phyloP scores from a whole-genome alignment of 1,139 yeast genomes.

The Yamadazyma dendronema region DNA sequence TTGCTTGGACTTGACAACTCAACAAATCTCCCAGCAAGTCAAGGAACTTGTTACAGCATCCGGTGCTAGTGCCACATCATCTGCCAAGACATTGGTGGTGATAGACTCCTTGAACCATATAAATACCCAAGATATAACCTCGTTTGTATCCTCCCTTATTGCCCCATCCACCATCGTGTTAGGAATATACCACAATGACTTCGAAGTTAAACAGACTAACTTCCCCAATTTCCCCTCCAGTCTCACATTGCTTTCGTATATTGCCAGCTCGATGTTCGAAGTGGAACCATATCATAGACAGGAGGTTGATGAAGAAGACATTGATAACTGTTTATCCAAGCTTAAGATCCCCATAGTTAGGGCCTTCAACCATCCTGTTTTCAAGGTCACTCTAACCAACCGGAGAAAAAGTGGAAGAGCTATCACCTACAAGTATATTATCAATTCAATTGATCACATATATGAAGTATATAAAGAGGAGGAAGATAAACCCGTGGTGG shows the following conservation, averaged over 20 bases:
- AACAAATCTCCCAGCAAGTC: conserved; percentile 24
- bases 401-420: conserved; percentile 86
- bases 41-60: conserved; percentile 12
- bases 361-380: conserved; percentile 46
- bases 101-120: conserved; percentile 72
- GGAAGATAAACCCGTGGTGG: conserved; percentile 24
- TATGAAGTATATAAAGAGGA: conserved; percentile 39
- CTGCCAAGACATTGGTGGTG: conserved; percentile 39
- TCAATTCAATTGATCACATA: conserved; percentile 52
- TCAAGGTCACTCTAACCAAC: conserved; percentile 55
- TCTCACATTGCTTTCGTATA: conserved; percentile 51
- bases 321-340: conserved; percentile 39
- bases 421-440: conserved; percentile 50
- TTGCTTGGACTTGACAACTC: conserved; percentile 29
- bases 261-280: conserved; percentile 72
- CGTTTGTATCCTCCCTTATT: conserved; percentile 54
- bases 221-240: conserved; percentile 50
- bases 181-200: conserved; percentile 60
- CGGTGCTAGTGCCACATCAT: too few species aligned
- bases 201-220: conserved; percentile 12
- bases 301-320: conserved; percentile 42
- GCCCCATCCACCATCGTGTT: conserved; percentile 54
- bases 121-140: conserved; percentile 43
- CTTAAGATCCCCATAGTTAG: conserved; percentile 46
- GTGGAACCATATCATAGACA: conserved; percentile 40